phyloP scores from a whole-genome alignment of 345 rosid genomes.

The Melaleuca quinquenervia region DNA sequence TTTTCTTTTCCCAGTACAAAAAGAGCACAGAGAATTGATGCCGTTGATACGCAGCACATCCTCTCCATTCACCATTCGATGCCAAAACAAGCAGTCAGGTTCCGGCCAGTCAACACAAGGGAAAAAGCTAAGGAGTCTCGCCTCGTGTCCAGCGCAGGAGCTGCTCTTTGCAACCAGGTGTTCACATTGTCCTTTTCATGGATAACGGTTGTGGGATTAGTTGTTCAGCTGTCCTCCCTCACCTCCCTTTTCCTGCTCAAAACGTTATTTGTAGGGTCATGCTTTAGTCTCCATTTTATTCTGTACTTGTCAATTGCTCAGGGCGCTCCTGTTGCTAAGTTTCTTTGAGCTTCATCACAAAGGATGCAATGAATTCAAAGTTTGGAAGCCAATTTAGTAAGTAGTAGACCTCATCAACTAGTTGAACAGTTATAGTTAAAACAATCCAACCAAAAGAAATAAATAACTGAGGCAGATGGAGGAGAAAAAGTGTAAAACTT shows the following conservation, averaged over 20 bases:
- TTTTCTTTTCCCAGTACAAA: conserved; percentile 44
- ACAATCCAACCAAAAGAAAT: too few species aligned
- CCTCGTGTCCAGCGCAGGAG: conserved; percentile 62
- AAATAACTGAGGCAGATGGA: too few species aligned
- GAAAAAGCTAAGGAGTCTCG: conserved; percentile 82
- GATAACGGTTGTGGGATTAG: neutral
- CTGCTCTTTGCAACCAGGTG: conserved; percentile 85
- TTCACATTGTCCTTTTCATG: neutral
- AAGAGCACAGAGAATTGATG: conserved; percentile 67
- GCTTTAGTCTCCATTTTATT: neutral
- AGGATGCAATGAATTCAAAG: neutral
- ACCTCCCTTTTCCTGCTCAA: neutral
- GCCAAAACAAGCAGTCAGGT: conserved; percentile 54
- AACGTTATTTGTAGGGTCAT: neutral
- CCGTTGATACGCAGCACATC: conserved; percentile 45
- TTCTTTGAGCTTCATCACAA: neutral
- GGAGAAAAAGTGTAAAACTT: neutral
- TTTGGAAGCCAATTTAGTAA: too few species aligned
- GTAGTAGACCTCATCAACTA: too few species aligned
- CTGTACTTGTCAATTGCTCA: neutral
- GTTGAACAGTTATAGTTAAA: too few species aligned
- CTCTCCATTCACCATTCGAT: conserved; percentile 36
- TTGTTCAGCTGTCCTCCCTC: neutral
- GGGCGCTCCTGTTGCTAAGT: neutral
- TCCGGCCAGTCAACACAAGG: conserved; percentile 87